Evolutionary conservation across 2,329 filamentous ascomycete species (phyloP).

Genomic region (Talaromyces sp.): DNA sequence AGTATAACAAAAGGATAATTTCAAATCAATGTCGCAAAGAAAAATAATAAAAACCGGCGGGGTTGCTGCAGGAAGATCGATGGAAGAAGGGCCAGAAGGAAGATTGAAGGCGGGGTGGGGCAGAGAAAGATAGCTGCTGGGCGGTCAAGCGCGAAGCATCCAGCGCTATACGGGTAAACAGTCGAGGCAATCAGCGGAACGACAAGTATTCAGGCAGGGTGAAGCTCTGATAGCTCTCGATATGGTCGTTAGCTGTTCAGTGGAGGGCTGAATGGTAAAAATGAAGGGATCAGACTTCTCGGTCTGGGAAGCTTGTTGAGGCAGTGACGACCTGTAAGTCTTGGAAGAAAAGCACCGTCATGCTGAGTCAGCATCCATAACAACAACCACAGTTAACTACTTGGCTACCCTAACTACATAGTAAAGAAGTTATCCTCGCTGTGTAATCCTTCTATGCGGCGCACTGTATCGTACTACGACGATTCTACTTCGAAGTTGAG

Average conservation of each 20-base stretch:
- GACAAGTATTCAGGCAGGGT: neutral
- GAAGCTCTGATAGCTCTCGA: conserved; percentile 2
- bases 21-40: conserved; percentile 9
- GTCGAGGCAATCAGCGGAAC: neutral
- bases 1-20: conserved; percentile 12
- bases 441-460: neutral
- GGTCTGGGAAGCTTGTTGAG: conserved; percentile 4
- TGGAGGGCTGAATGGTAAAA: neutral
- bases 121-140: conserved; percentile 16
- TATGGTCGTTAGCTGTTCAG: neutral
- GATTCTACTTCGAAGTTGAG: neutral
- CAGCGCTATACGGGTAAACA: neutral
- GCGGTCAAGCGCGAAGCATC: conserved; percentile 18
- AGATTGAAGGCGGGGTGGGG: conserved; percentile 20
- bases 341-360: conserved; percentile 11
- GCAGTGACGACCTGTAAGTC: neutral
- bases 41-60: neutral
- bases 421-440: neutral
- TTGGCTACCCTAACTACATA: no score
- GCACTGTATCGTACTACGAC: neutral
- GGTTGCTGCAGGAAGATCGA: conserved; percentile 15
- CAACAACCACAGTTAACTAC: neutral
- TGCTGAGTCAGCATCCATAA: conserved; percentile 19
- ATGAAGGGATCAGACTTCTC: neutral
- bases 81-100: conserved; percentile 14